These are phyloP conservation scores for Gossypium anomalum DNA, from an alignment of 345 rosid genomes.

Conservation along the genomic window DNA sequence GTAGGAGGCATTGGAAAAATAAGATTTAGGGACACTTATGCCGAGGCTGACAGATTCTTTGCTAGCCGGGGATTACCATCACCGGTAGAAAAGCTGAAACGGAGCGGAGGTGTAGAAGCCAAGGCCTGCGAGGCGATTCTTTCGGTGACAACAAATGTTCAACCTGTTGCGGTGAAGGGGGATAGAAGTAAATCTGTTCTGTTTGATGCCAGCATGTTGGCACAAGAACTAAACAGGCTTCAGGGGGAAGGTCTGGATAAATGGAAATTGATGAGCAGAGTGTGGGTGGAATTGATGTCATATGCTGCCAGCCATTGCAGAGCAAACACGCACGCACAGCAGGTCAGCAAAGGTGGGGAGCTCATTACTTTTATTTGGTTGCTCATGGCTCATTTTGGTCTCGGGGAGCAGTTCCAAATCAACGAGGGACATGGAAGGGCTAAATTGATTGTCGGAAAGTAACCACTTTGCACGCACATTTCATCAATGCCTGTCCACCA, in stretches of 20 bases:
- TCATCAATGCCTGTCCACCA: not conserved
- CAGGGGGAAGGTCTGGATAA: conserved; percentile 19
- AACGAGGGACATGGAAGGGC: conserved; percentile 54
- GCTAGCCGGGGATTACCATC: conserved; percentile 16
- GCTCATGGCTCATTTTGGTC: conserved; percentile 73
- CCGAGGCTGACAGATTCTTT: conserved; percentile 39
- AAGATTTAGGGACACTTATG: conserved; percentile 47
- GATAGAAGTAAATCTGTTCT: conserved; percentile 59
- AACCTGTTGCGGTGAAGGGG: conserved; percentile 45
- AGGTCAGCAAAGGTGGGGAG: conserved; percentile 62
- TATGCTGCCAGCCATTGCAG: conserved; percentile 58
- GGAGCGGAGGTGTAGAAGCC: not conserved
- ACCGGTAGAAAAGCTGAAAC: not conserved
- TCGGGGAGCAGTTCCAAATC: conserved; percentile 50
- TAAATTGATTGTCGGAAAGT: conserved; percentile 47
- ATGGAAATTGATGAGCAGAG: conserved; percentile 49
- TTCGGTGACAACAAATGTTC: conserved; percentile 24
- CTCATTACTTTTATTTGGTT: conserved; percentile 60
- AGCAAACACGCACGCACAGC: conserved; percentile 50
- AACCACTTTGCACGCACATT: not conserved
- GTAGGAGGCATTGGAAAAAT: conserved; percentile 48
- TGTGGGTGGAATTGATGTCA: conserved; percentile 63
- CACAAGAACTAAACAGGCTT: conserved; percentile 34
- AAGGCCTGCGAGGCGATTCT: conserved; percentile 24
- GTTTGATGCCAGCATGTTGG: conserved; percentile 56